Evolutionary conservation across 2,329 filamentous ascomycete genomes (phyloP), one percentile per base, ranked within the genome.

Genomic region (Aspergillus thermomutatus): DNA sequence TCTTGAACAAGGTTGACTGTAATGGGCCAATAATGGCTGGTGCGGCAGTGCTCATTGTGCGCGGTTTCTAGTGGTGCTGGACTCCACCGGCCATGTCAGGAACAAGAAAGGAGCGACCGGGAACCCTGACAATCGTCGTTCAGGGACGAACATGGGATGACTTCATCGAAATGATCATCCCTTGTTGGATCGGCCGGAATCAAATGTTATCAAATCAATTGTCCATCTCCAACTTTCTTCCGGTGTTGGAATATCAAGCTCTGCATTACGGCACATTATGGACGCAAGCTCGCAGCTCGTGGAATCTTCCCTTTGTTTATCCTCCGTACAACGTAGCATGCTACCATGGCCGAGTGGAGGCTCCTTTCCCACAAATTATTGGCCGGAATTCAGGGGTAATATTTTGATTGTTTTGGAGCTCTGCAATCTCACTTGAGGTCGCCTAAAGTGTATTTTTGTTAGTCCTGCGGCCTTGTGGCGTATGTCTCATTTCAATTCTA

Each of bases 21-120:
- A 17, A 37, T 17, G 31, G 14, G 6, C 31, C 31, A 37, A 37
- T 37, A 37, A 37, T 37, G 14, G 14, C 14, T 3, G 14, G 31
- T 3, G 7, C 31, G 3, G 25, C 25, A 26, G 25, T 26, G 25
- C 43, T 45, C 41, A 14, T 26, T 21, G 17, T 11, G 19, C 21
- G 14, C 43, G 23, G 14, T 31, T 47, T 26, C 28, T 37, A 40
- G 46, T 50, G 40, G 25, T 6, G 14, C 8, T 34, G 9, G 27
- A 46, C 48, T 23, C 60, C 60, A 61, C 60, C 26, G 37, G 48
- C 57, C 55, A 50, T 40, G 49, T 57, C 56, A 59, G 58, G 56
- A 60, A 63, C 60, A 58, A 61, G 61, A 54, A 56, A 60, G 49
- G 55, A 60, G 57, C 55, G 50, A 55, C 57, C 49, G 34, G 56